Base-by-base conservation (phyloP, 768 basidiomycete genomes). In the Mycena galericulata region DNA sequence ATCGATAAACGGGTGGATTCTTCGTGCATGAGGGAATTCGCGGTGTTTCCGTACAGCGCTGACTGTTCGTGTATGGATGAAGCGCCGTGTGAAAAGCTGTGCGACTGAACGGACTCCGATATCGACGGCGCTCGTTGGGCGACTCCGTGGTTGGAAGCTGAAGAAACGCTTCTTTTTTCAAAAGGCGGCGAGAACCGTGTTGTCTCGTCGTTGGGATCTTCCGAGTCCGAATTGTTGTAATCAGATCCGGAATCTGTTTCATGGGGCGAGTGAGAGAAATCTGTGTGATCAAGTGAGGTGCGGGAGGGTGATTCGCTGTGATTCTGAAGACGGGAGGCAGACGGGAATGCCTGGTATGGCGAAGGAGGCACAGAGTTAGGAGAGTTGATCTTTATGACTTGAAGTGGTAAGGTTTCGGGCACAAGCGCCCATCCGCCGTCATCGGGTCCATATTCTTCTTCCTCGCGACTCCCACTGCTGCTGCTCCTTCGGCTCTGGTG, bases 1-100 rank as follows among this genome's bases (percentile, higher is more conserved):
- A 75, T 18, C 68, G 79, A 53, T 67, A 68, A 6, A 68, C 76
- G 40, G 61, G 74, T 50, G 8, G 62, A 18, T 36, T 70, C 46
- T n/a, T 67, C 69, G 17, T 63, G 61, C 40, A 59, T 53, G n/a
- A 63, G 32, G 10, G 62, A 68, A 46, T 24, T 43, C 40, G 50
- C 14, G 5, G 54, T 58, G 24, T 67, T 30, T 14, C 47, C 60
- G 30, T 62, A 56, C 27, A 43, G 41, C 34, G 49, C 41, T 45
- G 66, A 68, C 54, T 26, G 51, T 10, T 51, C 32, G 36, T 56
- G 59, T 15, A 26, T 40, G n/a, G 62, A 34, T 2, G 67, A 59
- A 29, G 56, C 38, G 51, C 36, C 24, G 9, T 40, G 54, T 0
- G 67, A 38, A 30, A 10, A n/a, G 17, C 34, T 27, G 12, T 34